Conservation (phyloP, 2,329 filamentous ascomycete species). For the Colletotrichum higginsianum region DNA sequence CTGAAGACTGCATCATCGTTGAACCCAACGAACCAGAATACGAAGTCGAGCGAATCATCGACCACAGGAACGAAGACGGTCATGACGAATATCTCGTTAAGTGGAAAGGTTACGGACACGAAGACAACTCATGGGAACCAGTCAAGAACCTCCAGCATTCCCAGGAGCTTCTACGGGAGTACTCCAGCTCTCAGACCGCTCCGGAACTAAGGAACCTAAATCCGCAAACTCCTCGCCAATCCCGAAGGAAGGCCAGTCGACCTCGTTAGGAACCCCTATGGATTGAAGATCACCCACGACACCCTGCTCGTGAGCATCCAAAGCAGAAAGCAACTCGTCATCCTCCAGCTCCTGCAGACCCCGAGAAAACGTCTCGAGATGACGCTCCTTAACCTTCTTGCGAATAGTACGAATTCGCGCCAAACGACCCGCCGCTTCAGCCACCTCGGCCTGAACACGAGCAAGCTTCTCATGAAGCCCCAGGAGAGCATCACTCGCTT, state of each 20-base stretch:
- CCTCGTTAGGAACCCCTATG: not conserved
- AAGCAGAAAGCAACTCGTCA: not conserved
- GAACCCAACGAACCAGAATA: too few species aligned
- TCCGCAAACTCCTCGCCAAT: conserved; percentile 1
- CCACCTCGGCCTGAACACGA: not conserved
- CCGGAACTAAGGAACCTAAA: not conserved
- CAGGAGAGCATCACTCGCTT: not conserved
- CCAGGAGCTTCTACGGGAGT: not conserved
- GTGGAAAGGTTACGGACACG: too few species aligned
- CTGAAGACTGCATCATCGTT: too few species aligned
- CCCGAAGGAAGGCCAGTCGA: not conserved
- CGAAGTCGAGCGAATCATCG: too few species aligned
- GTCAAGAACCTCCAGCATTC: not conserved
- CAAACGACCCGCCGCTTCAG: not conserved
- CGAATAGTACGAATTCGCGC: not conserved
- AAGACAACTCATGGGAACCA: not conserved
- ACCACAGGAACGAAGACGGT: too few species aligned
- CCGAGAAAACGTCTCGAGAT: not conserved
- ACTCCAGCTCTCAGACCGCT: not conserved
- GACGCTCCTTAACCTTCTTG: not conserved
- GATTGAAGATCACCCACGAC: not conserved
- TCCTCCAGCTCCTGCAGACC: conserved; percentile 1
- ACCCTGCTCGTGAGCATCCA: not conserved
- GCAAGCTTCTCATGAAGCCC: not conserved
- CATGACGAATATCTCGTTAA: too few species aligned